Evolutionary conservation across 148 eudicot species (phyloP).

Genomic region (Cornus suecica): DNA sequence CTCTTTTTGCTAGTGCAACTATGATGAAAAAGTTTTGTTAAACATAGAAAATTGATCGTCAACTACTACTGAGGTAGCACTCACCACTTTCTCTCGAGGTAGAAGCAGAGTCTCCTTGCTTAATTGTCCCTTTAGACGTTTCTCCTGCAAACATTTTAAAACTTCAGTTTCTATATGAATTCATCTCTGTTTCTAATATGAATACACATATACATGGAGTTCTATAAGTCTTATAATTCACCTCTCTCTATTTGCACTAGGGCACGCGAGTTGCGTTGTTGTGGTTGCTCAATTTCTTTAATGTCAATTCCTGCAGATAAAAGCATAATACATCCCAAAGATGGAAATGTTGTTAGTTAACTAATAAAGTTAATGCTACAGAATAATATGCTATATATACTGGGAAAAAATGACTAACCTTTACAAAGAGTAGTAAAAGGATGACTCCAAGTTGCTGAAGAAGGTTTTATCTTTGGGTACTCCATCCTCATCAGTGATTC

Average conservation of each 20-base stretch:
- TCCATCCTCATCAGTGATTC: neutral
- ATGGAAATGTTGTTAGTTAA: neutral
- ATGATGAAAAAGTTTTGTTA: too few relatives aligned
- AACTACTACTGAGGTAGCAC: neutral
- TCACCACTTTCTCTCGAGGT: neutral
- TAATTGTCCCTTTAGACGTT: neutral
- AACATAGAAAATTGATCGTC: too few relatives aligned
- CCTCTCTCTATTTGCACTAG: neutral
- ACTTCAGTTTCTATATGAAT: neutral
- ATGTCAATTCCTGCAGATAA: neutral
- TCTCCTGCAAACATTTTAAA: neutral
- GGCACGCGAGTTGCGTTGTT: neutral
- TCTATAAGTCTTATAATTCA: neutral
- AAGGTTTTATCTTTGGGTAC: neutral
- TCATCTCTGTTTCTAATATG: neutral
- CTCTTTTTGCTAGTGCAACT: too few relatives aligned
- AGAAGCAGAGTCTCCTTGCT: neutral
- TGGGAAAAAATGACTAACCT: conserved; percentile 7
- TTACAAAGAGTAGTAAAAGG: neutral
- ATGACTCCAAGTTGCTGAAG: conserved; percentile 3
- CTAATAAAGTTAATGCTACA: too few relatives aligned
- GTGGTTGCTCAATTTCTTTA: neutral
- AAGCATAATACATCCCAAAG: neutral
- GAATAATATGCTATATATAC: neutral
- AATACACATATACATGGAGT: neutral